These are phyloP conservation scores for Penicillium argentinense DNA, from an alignment of 495 filamentous ascomycete species.

Conservation along the genomic window DNA sequence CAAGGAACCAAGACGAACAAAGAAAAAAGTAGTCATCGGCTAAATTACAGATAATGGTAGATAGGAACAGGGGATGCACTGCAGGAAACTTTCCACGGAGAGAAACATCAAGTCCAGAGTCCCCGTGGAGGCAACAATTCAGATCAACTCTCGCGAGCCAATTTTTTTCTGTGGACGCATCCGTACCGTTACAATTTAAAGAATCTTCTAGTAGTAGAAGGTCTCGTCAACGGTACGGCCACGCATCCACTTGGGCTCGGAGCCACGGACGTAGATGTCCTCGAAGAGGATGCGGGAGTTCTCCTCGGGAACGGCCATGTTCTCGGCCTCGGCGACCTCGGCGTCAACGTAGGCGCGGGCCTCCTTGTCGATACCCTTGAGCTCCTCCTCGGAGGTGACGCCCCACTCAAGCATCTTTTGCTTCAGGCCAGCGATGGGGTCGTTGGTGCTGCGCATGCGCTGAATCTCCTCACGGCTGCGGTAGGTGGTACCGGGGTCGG, in stretches of 20 bases:
- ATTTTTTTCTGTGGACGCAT: constrained; percentile 10
- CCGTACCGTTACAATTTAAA: constrained; percentile 7
- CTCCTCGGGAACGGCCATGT: constrained; percentile 74
- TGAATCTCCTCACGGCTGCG: constrained; percentile 98
- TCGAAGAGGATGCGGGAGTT: constrained; percentile 82
- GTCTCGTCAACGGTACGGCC: constrained; percentile 91
- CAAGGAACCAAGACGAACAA: constrained; percentile 15
- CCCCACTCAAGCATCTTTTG: constrained; percentile 96
- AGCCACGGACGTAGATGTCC: constrained; percentile 94
- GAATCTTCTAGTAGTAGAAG: constrained; percentile 69
- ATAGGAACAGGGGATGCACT: constrained; percentile 23
- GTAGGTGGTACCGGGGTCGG: constrained; percentile 98
- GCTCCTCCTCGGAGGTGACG: constrained; percentile 90
- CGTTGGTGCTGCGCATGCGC: constrained; percentile 97
- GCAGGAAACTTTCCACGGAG: constrained; percentile 3
- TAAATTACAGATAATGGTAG: constrained; percentile 38
- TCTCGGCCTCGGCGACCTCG: constrained; percentile 88
- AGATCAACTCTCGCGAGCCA: constrained; percentile 1
- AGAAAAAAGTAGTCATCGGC: constrained; percentile 31
- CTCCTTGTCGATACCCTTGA: constrained; percentile 92
- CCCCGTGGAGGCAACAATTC: constrained; percentile 6
- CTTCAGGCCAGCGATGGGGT: constrained; percentile 97
- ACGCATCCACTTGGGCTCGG: constrained; percentile 87
- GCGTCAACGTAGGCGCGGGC: constrained; percentile 80
- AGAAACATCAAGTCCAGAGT: background rate